Conservation (phyloP, 257 asterid genomes). For the Gentiana dahurica region DNA sequence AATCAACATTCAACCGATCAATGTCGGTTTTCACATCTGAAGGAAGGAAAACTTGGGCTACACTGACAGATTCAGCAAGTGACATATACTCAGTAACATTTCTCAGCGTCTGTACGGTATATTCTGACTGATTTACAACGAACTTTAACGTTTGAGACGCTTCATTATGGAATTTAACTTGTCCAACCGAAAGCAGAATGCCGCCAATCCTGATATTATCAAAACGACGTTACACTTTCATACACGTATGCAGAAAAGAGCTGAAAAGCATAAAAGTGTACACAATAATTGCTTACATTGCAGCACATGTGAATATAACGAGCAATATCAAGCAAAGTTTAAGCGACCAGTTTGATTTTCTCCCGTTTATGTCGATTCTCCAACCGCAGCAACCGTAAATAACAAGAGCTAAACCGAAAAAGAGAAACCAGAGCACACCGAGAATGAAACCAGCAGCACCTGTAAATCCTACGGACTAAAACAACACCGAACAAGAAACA, state of each 20-base stretch:
- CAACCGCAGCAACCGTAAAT: conserved; percentile 70
- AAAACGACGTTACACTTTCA: conserved; percentile 6
- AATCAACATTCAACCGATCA: conserved; percentile 55
- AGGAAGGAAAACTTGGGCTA: conserved; percentile 85
- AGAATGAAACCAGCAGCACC: conserved; percentile 70
- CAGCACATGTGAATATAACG: conserved; percentile 60
- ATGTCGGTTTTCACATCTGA: conserved; percentile 63
- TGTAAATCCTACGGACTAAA: conserved; percentile 88
- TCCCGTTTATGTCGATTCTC: conserved; percentile 45
- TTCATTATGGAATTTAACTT: conserved; percentile 67
- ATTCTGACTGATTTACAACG: conserved; percentile 93
- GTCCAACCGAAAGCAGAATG: conserved; percentile 88
- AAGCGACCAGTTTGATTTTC: conserved; percentile 39
- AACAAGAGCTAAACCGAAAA: conserved; percentile 73
- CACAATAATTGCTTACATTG: conserved; percentile 42
- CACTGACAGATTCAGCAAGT: conserved; percentile 74
- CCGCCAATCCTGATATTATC: conserved; percentile 66
- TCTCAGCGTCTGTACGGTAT: conserved; percentile 72
- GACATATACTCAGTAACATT: conserved; percentile 70
- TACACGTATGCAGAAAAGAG: no score
- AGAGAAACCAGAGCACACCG: conserved; percentile 69
- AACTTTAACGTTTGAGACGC: conserved; percentile 60
- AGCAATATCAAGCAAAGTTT: conserved; percentile 65
- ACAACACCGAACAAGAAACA: conserved; percentile 10
- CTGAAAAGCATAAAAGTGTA: no score